Conservation (phyloP, 2,329 filamentous ascomycete genomes). For the Xylariaceae sp. region DNA sequence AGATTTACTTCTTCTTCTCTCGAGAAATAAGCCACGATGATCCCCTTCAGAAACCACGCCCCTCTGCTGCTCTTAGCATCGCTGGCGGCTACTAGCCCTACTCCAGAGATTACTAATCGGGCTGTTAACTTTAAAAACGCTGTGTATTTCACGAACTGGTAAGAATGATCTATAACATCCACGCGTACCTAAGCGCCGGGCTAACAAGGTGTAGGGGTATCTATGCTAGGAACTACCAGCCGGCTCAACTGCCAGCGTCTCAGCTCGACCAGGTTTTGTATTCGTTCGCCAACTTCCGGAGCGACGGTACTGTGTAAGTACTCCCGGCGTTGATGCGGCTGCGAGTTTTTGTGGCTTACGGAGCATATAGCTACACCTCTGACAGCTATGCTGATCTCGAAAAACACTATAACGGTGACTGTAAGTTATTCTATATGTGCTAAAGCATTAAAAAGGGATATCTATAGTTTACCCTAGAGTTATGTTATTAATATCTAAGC, state of each 20-base stretch:
- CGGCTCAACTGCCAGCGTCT: conserved; percentile 71
- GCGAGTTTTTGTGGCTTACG: conserved; percentile 16
- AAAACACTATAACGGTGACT: conserved; percentile 76
- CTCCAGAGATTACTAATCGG: conserved; percentile 31
- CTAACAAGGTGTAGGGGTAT: conserved; percentile 61
- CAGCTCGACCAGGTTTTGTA: conserved; percentile 81
- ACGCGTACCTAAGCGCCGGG: not conserved
- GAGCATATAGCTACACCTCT: conserved; percentile 59
- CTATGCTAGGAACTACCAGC: conserved; percentile 75
- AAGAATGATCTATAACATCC: conserved; percentile 19
- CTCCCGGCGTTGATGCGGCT: not conserved
- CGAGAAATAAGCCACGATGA: conserved; percentile 32
- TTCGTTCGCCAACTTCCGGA: conserved; percentile 78
- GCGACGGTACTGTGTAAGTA: conserved; percentile 74
- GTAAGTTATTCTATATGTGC: too few relatives aligned
- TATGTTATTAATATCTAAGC: not conserved
- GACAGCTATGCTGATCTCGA: conserved; percentile 75
- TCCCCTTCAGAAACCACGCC: conserved; percentile 35
- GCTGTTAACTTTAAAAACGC: conserved; percentile 50
- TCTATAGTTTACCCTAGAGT: not conserved
- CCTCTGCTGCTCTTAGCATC: conserved; percentile 37
- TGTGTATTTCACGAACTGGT: conserved; percentile 60
- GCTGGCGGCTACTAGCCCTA: conserved; percentile 32
- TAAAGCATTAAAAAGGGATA: too few relatives aligned
- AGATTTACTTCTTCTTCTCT: conserved; percentile 4